phyloP scores from a whole-genome alignment of 352 stramenopile species.

The Ophiocytium majus region DNA sequence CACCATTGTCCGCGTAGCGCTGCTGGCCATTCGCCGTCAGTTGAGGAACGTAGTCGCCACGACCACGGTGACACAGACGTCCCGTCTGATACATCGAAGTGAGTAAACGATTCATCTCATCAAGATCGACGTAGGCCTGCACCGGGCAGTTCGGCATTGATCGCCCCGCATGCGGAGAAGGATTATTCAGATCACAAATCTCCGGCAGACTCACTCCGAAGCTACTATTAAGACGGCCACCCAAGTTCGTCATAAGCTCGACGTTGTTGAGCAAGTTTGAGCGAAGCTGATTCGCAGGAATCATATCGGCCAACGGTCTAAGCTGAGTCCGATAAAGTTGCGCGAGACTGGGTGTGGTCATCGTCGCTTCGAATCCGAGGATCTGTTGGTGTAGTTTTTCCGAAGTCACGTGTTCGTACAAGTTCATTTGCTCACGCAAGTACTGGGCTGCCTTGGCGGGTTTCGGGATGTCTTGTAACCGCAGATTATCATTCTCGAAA shows the following conservation, averaged over 20 bases:
- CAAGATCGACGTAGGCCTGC: background rate
- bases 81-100: background rate
- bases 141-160: background rate
- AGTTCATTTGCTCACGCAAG: background rate
- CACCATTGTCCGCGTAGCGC: background rate
- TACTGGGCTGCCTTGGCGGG: background rate
- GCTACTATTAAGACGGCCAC: background rate
- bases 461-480: background rate
- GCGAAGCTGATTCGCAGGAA: background rate
- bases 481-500: background rate
- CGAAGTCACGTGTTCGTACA: background rate
- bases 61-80: background rate
- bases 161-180: background rate
- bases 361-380: background rate
- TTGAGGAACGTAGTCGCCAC: slow-evolving; percentile 6
- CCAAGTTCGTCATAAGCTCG: background rate
- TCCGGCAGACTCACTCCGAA: background rate
- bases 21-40: background rate
- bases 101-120: background rate
- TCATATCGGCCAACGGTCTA: background rate
- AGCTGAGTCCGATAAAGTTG: background rate
- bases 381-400: background rate
- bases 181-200: background rate
- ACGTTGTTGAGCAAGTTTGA: background rate
- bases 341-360: background rate